Base-by-base conservation (phyloP, 2,329 filamentous ascomycete genomes). In the Leptographium flavum region DNA sequence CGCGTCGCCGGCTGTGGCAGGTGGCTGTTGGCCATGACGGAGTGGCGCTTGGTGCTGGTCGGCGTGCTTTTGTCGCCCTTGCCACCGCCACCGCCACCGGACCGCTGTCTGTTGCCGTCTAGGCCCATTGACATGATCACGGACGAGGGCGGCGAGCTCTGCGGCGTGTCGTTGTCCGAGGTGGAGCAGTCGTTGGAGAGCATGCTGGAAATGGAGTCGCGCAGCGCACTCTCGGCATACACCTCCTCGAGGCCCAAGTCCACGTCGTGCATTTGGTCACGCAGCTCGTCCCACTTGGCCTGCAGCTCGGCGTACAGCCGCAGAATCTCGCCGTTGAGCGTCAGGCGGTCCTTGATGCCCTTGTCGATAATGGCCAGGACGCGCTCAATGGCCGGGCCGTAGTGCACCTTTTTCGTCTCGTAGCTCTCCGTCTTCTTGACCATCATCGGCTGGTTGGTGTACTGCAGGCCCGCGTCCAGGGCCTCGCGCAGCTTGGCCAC, bases 271-370 rank as follows among this genome's bases (percentile, higher is more conserved):
- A 92, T 90, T 50, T 84, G 77, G 14, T 73, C 71, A 57, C 87
- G 86, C 43, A 95, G 66, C 17, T 76, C 73, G 52, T 81, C 75
- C 76, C 88, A 93, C 55, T 82, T 81, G n/a, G 77, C 71, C 56
- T 87, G 81, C 67, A 95, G 83, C 55, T 96, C 88, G 7, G 79
- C 76, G 56, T 94, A 82, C 28, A 96, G 69, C 38, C 87, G 78
- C 25, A 96, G 63, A 50, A 96, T 92, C 63, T 96, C 92, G 38
- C 92, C 92, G 57, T 98, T 96, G 45, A 96, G 87, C 0, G 92
- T 96, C 42, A 95, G 69, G n/a, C 92, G 79, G 57, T 96, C 87
- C 58, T 85, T 84, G 56, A 96, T 83, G n/a, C 92, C 92, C 58
- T 87, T 90, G 54, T 95, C 87, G 42, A 96, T 95, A 58, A 96